These are phyloP conservation scores for Paramyrothecium roridum DNA, from an alignment of 2,329 filamentous ascomycete species.

Conservation along the genomic window DNA sequence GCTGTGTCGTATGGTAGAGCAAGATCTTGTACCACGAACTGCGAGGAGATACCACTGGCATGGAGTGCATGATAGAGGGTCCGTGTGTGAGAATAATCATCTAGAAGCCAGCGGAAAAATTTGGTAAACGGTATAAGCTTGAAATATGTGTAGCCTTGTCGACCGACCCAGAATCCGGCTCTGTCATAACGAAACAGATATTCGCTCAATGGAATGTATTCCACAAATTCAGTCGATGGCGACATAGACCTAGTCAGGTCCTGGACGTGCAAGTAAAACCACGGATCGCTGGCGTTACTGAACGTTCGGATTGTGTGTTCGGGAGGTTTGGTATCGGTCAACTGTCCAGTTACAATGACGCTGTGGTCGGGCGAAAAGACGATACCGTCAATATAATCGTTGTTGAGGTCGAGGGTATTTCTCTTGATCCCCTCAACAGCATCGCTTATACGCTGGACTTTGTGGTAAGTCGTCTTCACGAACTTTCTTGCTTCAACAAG, in stretches of 20 bases:
- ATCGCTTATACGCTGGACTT: constrained; percentile 35
- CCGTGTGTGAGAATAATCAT: constrained; percentile 59
- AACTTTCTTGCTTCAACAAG: constrained; percentile 50
- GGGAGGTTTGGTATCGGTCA: constrained; percentile 21
- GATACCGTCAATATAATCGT: constrained; percentile 62
- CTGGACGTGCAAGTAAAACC: constrained; percentile 63
- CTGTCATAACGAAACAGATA: constrained; percentile 63
- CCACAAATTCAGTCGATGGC: constrained; percentile 1
- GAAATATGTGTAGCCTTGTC: constrained; percentile 55
- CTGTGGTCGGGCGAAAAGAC: constrained; percentile 46
- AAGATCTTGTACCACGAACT: constrained; percentile 62
- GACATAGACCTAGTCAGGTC: constrained; percentile 13
- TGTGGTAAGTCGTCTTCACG: constrained; percentile 54
- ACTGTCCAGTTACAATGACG: constrained; percentile 50
- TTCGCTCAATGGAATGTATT: constrained; percentile 30
- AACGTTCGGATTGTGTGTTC: constrained; percentile 32
- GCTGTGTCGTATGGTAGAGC: constrained; percentile 51
- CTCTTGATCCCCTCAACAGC: constrained; percentile 37
- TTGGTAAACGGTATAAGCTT: constrained; percentile 50
- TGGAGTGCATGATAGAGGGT: constrained; percentile 63
- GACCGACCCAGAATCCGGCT: constrained; percentile 63
- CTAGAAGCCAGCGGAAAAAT: constrained; percentile 54
- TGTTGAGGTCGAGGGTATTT: not conserved
- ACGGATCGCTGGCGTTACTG: constrained; percentile 52
- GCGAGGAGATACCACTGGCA: constrained; percentile 49